These are phyloP conservation scores for Phytophthora foliorum DNA, from an alignment of 352 stramenopile species.

Conservation along the genomic window DNA sequence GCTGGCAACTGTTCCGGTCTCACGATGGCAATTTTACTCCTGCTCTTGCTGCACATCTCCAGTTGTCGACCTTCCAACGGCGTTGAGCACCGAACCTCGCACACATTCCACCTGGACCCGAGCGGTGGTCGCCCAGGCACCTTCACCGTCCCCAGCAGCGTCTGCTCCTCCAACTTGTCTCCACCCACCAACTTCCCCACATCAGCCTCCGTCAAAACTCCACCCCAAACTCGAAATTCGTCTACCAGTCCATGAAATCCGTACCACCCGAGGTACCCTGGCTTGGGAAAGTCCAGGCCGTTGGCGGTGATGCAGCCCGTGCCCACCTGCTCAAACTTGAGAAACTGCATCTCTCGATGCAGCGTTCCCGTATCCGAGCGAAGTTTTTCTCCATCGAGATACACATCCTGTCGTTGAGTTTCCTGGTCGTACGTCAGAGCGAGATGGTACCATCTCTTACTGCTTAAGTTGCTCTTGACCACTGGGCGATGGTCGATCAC, in stretches of 20 bases:
- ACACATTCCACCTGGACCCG: conserved; percentile 27
- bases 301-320: conserved; percentile 42
- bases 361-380: conserved; percentile 8
- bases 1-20: conserved; percentile 29
- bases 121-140: background rate
- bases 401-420: conserved; percentile 31
- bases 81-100: conserved; percentile 9
- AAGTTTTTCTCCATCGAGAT: conserved; percentile 35
- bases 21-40: conserved; percentile 12
- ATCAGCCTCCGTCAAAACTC: conserved; percentile 16
- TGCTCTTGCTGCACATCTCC: background rate
- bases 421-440: conserved; percentile 35
- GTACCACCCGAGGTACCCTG: conserved; percentile 39
- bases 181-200: conserved; percentile 18
- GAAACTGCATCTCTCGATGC: conserved; percentile 22
- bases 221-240: conserved; percentile 44
- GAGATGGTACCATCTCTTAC: conserved; percentile 49
- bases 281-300: conserved; percentile 2
- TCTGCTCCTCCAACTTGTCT: background rate
- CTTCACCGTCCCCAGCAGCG: conserved; percentile 10
- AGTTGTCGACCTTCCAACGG: conserved; percentile 9
- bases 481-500: conserved; percentile 39
- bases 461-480: conserved; percentile 27
- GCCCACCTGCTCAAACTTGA: conserved; percentile 37
- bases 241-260: conserved; percentile 47